Conservation (phyloP, 2,329 filamentous ascomycete genomes). For the Thermochaetoides dissita region DNA sequence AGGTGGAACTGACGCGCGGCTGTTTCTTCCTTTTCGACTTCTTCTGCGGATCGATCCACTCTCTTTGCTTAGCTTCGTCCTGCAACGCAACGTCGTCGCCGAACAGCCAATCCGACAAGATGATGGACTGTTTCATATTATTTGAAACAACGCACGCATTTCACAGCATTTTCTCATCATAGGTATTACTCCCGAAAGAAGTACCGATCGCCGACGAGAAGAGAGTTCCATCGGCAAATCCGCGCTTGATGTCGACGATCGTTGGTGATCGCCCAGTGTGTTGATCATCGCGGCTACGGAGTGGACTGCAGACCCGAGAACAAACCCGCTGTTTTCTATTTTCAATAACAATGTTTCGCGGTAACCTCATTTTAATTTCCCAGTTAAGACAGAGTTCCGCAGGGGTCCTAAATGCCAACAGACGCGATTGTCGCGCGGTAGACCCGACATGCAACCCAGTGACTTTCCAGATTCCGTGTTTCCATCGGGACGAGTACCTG, state of each 20-base stretch:
- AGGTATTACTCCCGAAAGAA: too few relatives aligned
- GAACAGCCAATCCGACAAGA: conserved; percentile 10
- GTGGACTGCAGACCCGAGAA: too few relatives aligned
- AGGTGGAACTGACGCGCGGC: conserved; percentile 15
- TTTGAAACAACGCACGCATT: conserved; percentile 3
- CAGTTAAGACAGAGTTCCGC: too few relatives aligned
- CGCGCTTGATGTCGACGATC: too few relatives aligned
- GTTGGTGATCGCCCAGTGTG: too few relatives aligned
- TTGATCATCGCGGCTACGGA: too few relatives aligned
- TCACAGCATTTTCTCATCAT: conserved; percentile 2
- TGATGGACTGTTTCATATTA: conserved; percentile 11
- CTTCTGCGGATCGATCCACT: background rate
- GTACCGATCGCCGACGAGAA: too few relatives aligned
- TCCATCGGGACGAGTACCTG: background rate
- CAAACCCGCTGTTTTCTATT: too few relatives aligned
- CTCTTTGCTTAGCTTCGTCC: too few relatives aligned
- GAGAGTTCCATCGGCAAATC: too few relatives aligned
- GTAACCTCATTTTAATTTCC: conserved; percentile 6
- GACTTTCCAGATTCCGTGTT: background rate
- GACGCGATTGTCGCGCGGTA: conserved; percentile 9
- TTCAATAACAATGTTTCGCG: too few relatives aligned
- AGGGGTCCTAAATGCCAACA: conserved; percentile 1
- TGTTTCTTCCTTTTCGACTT: conserved; percentile 4
- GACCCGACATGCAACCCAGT: background rate
- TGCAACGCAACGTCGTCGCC: too few relatives aligned